Base-by-base conservation (phyloP, 108 stramenopile genomes). In the Cyclotella sp. region DNA sequence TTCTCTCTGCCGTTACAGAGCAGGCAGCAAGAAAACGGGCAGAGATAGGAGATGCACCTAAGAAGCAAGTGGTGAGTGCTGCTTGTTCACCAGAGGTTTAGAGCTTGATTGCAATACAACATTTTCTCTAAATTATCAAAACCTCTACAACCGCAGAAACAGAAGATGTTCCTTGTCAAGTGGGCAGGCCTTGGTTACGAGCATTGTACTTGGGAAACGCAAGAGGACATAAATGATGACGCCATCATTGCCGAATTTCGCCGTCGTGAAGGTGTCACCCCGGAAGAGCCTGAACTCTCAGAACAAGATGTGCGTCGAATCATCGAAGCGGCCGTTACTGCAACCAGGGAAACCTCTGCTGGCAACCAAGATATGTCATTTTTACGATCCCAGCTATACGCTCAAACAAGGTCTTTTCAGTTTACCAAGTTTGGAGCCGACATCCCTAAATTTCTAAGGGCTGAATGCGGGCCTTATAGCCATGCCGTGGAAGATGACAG, bases 111-210 rank as follows among this genome's bases (percentile, higher is more conserved):
- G 34, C 34, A 34, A 34, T 34, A 6, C 6, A 34, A 2, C 34
- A 34, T 34, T 34, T 34, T 5, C 34, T 34, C 34, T 34, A 5
- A 34, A 34, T 34, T n/a, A 6, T 34, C 6, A 6, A 34, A 34
- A 34, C 6, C 4, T 55, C 11, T 55, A 12, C 55, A 55, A 55
- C 24, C 24, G 24, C 55, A 55, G 11, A 91, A 86, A 52, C 82
- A 91, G 70, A 89, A 83, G 10, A 89, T 94, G 89, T 93, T 95
- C 72, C 85, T 99, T 12, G 97, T 99, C 64, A 99, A 99, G 72
- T 99, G 99, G 99, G 81, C 83, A 10, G 97, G 95, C 18, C 80
- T 98, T 8, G 93, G 96, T 40, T 99, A 98, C 81, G 93, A 95
- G 63, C 89, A 93, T 46, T 97, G 96, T 67, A 98, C 98, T 19